Base-by-base conservation (phyloP, 2,329 filamentous ascomycete species). In the Acrodontium crateriforme region DNA sequence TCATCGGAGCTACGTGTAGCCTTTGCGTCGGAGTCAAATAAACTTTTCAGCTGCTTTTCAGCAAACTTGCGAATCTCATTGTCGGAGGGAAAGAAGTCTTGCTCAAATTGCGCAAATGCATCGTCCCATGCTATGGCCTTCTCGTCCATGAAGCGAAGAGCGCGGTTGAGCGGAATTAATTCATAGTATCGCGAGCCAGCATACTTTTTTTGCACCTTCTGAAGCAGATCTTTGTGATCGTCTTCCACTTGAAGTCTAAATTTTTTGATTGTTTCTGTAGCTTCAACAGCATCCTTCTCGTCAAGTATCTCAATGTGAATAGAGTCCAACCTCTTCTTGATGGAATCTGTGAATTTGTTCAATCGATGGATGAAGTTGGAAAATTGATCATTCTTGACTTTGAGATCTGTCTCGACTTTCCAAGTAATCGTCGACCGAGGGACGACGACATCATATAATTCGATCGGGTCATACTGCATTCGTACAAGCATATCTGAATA, bases 121-220 rank as follows among this genome's bases (percentile, higher is more conserved):
- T 78, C 74, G 47, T 98, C 91, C 89, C 89, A 98, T 39, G 85
- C 82, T 12, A 84, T 75, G 3, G 87, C 85, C 42, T 81, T 91
- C 49, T 94, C 85, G 39, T 95, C 75, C 63, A 93, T 89, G 31
- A 82, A 79, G 40, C 87, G 75, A 27, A 94, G 71, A 6, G 87
- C 79, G 32, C 78, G 69, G 43, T 95, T 98, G 38, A 98, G 68
- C 1, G 91, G 89, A 27, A 95, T 85, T 30, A 94, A 77, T 54
- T 98, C 89, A 60, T 93, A 98, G 50, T 95, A 95, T 48, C 83
- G 85, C 2, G 85, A 93, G 38, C 76, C 76, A 59, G 89, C 84
- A 49, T 98, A 98, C 37, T 81, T 82, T 18, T 85, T 75, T 51
- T 94, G 84, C 7, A 98, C 63, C 37, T 82, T 80, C 28, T 70